Base-by-base conservation (phyloP, 2,329 filamentous ascomycete genomes). In the Exophiala calicioides region DNA sequence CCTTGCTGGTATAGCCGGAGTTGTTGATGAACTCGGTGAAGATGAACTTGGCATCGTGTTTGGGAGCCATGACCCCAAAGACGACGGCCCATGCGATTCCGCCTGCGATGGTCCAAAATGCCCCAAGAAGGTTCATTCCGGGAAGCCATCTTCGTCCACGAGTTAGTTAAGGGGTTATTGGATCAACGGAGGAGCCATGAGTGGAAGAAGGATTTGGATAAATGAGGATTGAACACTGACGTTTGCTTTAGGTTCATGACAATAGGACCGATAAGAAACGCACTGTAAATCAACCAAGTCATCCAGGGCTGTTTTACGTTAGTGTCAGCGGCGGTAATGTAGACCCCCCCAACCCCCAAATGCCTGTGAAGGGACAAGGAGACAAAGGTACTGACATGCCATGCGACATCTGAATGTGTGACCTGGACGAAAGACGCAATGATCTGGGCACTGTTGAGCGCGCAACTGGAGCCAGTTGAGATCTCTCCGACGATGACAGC, bases 1-100 rank as follows among this genome's bases (percentile, higher is more conserved):
- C 80, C 29, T 78, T 69, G 32, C 41, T 52, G 1, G 58, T 52
- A 44, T 65, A 68, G 9, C 69, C 56, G 30, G 69, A 69, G 36
- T 68, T 56, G 59, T 68, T 78, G 66, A 79, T 42, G 78, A 80
- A 58, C 67, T 79, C 55, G 65, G 60, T 64, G 77, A 79, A 83
- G 15, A 83, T 78, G 26, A 76, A 77, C 18, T 71, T 54, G 52
- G 47, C 52, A 29, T 54, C 52, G 21, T 51, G 44, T 23, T 54
- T 54, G 18, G 52, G 52, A 20, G 52, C 48, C 52, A 54, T 54
- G 40, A 54, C 30, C 33, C 39, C 52, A 21, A 54, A 54, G 29
- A 54, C 47, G 23, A 54, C 24, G 20, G 48, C 52, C 52, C 52
- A 54, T 8, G 52, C 44, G 9, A 54, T 6, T 24, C 47, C 52